Base-by-base conservation (phyloP, 257 asterid species). In the Perilla frutescens region DNA sequence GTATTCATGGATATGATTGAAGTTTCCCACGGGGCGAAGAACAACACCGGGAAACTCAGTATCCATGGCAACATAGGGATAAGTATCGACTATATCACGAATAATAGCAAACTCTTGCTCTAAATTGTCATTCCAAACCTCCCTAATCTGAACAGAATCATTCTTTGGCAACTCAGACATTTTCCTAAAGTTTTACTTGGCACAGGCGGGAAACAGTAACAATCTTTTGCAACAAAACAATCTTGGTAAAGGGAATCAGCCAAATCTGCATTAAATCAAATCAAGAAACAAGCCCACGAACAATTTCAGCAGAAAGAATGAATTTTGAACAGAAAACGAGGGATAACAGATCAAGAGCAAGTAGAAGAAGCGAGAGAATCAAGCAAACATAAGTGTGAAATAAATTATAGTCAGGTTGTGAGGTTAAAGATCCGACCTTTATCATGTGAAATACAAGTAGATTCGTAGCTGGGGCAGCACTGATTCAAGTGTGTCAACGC, bases 121-220 rank as follows among this genome's bases (percentile, higher is more conserved):
- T 20, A 20, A 20, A 20, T 20, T 20, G 26, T 20, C 26, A 20
- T 20, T 20, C 26, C 26, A 20, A 20, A 20, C 26, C 26, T 20
- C 26, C 26, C 26, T 20, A 20, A 20, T 20, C 26, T 20, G 26
- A 20, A 20, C 37, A 34, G 4, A 34, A 45, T 62, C 74, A 26
- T 71, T 75, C 75, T 81, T 81, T 6, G 67, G 65, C 73, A 81
- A 48, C 70, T 70, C 77, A 34, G 79, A 75, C 81, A 78, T 81
- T 54, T 6, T 71, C 72, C 58, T 62, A 50, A 14, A 62, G 53
- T 32, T 63, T 15, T 5, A 72, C 57, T 40, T 57, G 8, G 79
- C 73, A 47, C 26, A 20, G 26, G 26, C 26, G 26, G 26, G 26
- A 20, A 20, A 60, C 70, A 65, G 57, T 11, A 13, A 15, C 15